These are phyloP conservation scores for Ophiocordyceps camponoti-leonardi DNA, from an alignment of 2,329 filamentous ascomycete species.

Conservation along the genomic window DNA sequence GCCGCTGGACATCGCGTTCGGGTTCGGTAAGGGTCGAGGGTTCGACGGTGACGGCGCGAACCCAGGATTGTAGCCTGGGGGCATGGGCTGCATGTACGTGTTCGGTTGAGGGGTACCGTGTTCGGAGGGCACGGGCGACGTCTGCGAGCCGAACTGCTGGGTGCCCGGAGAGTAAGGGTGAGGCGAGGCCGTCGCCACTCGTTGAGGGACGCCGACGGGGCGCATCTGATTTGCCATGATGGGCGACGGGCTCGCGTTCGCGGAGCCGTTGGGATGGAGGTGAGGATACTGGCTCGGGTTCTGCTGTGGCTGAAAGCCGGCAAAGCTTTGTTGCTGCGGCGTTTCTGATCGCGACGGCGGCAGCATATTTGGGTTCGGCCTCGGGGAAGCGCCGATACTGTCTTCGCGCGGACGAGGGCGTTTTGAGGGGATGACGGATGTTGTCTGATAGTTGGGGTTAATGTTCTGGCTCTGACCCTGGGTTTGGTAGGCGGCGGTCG, in stretches of 20 bases:
- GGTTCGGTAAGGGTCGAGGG: conserved; percentile 35
- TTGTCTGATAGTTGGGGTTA: conserved; percentile 59
- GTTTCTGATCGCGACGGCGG: conserved; percentile 83
- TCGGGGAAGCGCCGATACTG: conserved; percentile 66
- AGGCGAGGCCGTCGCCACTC: conserved; percentile 82
- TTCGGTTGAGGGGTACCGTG: conserved; percentile 61
- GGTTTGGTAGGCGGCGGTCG: conserved; percentile 46
- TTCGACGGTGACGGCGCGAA: conserved; percentile 41
- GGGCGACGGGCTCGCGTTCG: conserved; percentile 79
- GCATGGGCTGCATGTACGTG: conserved; percentile 47
- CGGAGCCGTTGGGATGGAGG: conserved; percentile 62
- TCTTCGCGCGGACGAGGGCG: conserved; percentile 69
- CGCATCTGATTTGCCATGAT: conserved; percentile 73
- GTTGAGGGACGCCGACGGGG: conserved; percentile 52
- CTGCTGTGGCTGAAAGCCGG: conserved; percentile 50
- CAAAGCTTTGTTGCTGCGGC: conserved; percentile 60
- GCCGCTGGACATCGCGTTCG: conserved; percentile 30
- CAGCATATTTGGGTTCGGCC: conserved; percentile 55
- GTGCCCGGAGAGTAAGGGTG: conserved; percentile 72
- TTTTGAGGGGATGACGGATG: conserved; percentile 78
- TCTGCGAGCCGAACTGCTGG: conserved; percentile 50
- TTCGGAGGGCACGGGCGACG: conserved; percentile 62
- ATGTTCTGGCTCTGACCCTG: conserved; percentile 5
- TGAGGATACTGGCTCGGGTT: conserved; percentile 61
- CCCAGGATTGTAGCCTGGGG: conserved; percentile 39